Conservation (phyloP, 768 basidiomycete species). For the Sarcomyxa edulis region DNA sequence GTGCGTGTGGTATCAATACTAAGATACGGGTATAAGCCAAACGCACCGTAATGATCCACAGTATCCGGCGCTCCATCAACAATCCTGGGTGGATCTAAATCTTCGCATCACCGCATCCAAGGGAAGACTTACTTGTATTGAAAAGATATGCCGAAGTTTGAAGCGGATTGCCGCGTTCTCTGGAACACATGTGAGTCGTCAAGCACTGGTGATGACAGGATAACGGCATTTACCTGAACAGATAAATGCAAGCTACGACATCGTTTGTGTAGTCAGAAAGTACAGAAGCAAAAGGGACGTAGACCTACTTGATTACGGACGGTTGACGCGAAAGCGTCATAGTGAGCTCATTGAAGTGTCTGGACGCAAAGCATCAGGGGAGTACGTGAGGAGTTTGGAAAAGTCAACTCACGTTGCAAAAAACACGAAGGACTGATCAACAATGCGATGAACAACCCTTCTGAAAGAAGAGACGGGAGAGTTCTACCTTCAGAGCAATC, state of each 20-base stretch:
- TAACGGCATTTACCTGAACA: constrained; percentile 49
- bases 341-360: constrained; percentile 79
- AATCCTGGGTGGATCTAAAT: constrained; percentile 40
- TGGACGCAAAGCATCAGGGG: constrained; percentile 16
- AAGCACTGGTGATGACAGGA: not conserved
- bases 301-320: constrained; percentile 70
- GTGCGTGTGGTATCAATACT: not conserved
- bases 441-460: not conserved
- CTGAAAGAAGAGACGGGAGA: not conserved
- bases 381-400: not conserved
- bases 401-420: constrained; percentile 71
- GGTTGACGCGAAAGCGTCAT: constrained; percentile 73
- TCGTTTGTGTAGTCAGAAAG: not conserved
- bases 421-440: constrained; percentile 70
- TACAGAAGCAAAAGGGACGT: not conserved
- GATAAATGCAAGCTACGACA: constrained; percentile 69
- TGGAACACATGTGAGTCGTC: constrained; percentile 18
- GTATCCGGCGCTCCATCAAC: constrained; percentile 64
- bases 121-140: constrained; percentile 61
- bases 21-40: constrained; percentile 1
- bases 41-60: constrained; percentile 66
- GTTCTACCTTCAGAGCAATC: constrained; percentile 62
- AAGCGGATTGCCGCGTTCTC: constrained; percentile 47
- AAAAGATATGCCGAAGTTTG: constrained; percentile 66
- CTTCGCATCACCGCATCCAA: not conserved